phyloP scores from a whole-genome alignment of 1,284 basidiomycete genomes.

The Somion occarium region DNA sequence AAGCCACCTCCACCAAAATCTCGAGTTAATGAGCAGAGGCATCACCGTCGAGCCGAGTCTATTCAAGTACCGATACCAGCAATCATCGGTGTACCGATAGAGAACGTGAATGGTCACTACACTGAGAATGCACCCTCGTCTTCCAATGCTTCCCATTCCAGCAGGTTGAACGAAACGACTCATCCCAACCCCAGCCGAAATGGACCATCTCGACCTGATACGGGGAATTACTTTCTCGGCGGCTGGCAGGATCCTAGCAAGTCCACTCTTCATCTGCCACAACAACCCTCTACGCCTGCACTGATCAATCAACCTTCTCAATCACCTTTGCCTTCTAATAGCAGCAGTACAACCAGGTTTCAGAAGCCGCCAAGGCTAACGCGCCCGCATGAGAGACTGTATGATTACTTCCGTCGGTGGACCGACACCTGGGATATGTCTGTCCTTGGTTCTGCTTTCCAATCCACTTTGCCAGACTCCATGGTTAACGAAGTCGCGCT shows the following conservation, averaged over 20 bases:
- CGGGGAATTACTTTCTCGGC: not conserved
- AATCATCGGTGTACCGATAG: not conserved
- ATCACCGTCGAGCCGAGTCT: no score
- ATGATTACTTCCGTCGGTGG: not conserved
- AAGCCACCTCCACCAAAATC: no score
- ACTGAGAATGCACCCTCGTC: not conserved
- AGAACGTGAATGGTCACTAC: not conserved
- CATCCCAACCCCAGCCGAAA: no score
- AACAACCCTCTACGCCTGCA: not conserved
- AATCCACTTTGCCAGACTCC: not conserved
- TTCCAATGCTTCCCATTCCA: no score
- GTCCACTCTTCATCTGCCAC: not conserved
- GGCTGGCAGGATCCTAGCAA: not conserved
- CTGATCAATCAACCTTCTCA: not conserved
- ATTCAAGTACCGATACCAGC: not conserved
- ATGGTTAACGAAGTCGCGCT: not conserved
- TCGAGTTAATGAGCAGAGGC: no score
- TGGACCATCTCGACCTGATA: not conserved
- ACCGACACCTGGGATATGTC: not conserved
- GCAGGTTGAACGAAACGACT: no score
- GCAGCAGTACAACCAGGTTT: not conserved
- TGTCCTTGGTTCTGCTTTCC: not conserved
- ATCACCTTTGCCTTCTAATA: not conserved
- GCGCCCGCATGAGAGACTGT: not conserved
- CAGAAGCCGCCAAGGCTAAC: not conserved